Base-by-base conservation (phyloP, 2,329 filamentous ascomycete genomes). In the Raffaelea deltoideospora region DNA sequence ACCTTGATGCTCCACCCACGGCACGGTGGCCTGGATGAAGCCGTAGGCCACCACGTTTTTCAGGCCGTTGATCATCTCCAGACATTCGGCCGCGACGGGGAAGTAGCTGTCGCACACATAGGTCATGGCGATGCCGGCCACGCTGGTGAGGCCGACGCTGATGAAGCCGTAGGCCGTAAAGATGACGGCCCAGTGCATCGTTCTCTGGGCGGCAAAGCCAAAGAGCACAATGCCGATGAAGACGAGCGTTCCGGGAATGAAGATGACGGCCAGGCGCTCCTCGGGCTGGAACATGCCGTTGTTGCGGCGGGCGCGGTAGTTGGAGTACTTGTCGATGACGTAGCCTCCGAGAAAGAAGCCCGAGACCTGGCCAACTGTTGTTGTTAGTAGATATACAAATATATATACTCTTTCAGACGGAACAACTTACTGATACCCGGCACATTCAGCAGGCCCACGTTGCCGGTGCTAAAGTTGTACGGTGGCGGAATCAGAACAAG, bases 101-200 rank as follows among this genome's bases (percentile, higher is more conserved):
- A 29, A 33, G 19, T 39, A 39, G 37, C 37, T 34, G 23, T 39
- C 37, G 9, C 19, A 22, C 26, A 39, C 28, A 21, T 39, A 39
- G 28, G 28, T 35, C 37, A 39, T 35, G 32, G 37, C 32, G 8
- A 39, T 39, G 23, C 19, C 35, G 10, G 37, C 31, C 3, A 23
- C 20, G 11, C n/a, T 28, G 17, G 32, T 22, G 10, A 33, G 21
- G 17, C 37, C 37, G 19, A 39, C 21, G 20, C 17, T 24, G 28
- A 39, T 23, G 13, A 39, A 21, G 8, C 33, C 37, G 23, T 34
- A 39, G 33, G 17, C 32, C 10, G 32, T 28, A 15, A 22, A 34
- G 21, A 31, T 21, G 17, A 33, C 37, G 7, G 33, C 29, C 37
- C 37, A 39, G 29, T 39, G 37, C 28, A 39, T 30, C 18, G 18